Evolutionary conservation across 805 yeast genomes (phyloP).

Genomic region (Pichia rugopelliculosa): DNA sequence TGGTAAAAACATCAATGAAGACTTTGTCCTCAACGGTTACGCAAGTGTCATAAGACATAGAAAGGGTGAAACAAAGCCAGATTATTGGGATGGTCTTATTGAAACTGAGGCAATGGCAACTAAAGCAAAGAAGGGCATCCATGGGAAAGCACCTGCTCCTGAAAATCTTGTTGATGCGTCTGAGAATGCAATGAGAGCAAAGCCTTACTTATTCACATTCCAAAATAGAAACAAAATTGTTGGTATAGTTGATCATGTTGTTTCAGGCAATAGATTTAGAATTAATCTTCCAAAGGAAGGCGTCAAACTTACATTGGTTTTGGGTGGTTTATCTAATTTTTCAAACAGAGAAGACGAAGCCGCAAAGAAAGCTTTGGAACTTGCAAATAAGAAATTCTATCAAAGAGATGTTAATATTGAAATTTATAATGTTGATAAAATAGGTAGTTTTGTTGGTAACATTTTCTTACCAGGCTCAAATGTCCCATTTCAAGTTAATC

Average conservation of each 20-base stretch:
- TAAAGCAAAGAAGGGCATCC: slow-evolving; percentile 54
- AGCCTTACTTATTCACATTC: slow-evolving; percentile 63
- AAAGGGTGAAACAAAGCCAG: slow-evolving; percentile 62
- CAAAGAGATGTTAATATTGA: slow-evolving; percentile 73
- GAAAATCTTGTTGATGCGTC: slow-evolving; percentile 73
- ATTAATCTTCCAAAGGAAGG: slow-evolving; percentile 67
- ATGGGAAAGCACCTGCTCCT: slow-evolving; percentile 48
- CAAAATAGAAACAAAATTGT: slow-evolving; percentile 56
- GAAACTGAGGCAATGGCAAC: slow-evolving; percentile 61
- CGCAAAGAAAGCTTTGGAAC: slow-evolving; percentile 46
- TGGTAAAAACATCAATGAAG: slow-evolving; percentile 52
- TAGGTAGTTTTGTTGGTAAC: slow-evolving; percentile 77
- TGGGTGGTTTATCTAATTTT: slow-evolving; percentile 60
- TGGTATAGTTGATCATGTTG: slow-evolving; percentile 67
- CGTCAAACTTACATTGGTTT: slow-evolving; percentile 56
- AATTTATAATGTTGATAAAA: slow-evolving; percentile 61
- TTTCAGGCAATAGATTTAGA: slow-evolving; percentile 61
- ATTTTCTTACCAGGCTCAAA: slow-evolving; percentile 44
- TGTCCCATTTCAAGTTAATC: slow-evolving; percentile 48
- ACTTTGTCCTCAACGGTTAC: slow-evolving; percentile 56
- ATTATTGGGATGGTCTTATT: slow-evolving; percentile 68
- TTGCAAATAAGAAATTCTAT: slow-evolving; percentile 44
- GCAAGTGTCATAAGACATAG: slow-evolving; percentile 76
- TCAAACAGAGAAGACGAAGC: slow-evolving; percentile 29
- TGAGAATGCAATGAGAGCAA: slow-evolving; percentile 63